These are phyloP conservation scores for Ambrosia hybrid DNA, from an alignment of 140 eudicot species.

Conservation along the genomic window DNA sequence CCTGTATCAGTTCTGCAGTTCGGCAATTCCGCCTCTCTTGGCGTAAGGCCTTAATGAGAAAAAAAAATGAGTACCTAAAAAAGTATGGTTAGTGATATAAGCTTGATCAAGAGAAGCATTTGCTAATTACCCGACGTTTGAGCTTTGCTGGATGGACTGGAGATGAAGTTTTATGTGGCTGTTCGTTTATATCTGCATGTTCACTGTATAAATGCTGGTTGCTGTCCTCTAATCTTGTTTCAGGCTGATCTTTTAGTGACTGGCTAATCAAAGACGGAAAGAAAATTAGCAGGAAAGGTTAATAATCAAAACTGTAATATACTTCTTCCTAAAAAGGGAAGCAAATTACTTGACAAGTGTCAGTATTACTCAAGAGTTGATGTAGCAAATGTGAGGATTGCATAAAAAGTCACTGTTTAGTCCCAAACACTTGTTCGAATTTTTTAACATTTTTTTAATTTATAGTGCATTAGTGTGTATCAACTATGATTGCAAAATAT, in stretches of 20 bases:
- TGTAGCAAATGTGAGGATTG: too few relatives aligned
- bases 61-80: slow-evolving; percentile 12
- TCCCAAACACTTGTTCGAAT: too few relatives aligned
- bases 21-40: slow-evolving; percentile 75
- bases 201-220: slow-evolving; percentile 28
- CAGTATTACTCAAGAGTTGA: too few relatives aligned
- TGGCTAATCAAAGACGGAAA: slow-evolving; percentile 30
- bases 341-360: too few relatives aligned
- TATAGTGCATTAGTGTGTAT: background rate
- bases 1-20: slow-evolving; percentile 63
- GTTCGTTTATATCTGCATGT: slow-evolving; percentile 35
- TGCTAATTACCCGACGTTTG: slow-evolving; percentile 64
- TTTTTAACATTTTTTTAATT: background rate
- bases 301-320: slow-evolving; percentile 4
- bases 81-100: background rate
- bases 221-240: slow-evolving; percentile 28
- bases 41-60: slow-evolving; percentile 57
- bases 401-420: too few relatives aligned
- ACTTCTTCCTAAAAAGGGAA: too few relatives aligned
- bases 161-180: slow-evolving; percentile 28
- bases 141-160: slow-evolving; percentile 71
- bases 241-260: slow-evolving; percentile 41
- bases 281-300: background rate
- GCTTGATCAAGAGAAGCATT: slow-evolving; percentile 1
- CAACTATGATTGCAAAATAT: background rate